These are phyloP conservation scores for Thymus mandschuricus DNA, from an alignment of 257 asterid species.

Conservation along the genomic window DNA sequence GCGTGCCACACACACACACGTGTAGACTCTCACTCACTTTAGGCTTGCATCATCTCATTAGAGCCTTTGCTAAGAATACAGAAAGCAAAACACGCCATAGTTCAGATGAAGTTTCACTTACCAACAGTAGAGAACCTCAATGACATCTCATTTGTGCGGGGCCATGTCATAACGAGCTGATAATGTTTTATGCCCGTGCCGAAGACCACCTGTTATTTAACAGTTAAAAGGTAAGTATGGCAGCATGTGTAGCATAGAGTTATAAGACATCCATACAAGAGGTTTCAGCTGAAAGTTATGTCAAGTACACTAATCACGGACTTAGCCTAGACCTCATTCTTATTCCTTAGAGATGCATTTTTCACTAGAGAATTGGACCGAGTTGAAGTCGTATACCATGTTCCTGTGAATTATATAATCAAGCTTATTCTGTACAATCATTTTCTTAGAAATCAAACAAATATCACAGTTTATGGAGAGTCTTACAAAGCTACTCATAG, in stretches of 20 bases:
- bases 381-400: background rate
- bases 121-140: background rate
- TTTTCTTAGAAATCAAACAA: background rate
- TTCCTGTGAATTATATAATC: background rate
- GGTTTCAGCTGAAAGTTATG: conserved; percentile 5
- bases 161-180: conserved; percentile 36
- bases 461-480: background rate
- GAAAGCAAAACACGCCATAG: background rate
- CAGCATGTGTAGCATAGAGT: background rate
- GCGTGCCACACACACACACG: too few species aligned
- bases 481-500: background rate
- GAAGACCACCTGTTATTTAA: conserved; percentile 54
- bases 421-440: background rate
- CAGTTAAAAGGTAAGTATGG: background rate
- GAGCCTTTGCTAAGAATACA: background rate
- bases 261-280: background rate
- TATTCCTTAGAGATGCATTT: background rate
- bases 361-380: background rate
- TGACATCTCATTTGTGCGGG: conserved; percentile 36
- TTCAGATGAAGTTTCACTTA: background rate
- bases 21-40: too few species aligned
- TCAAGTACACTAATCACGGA: background rate
- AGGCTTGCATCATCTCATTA: background rate
- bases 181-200: conserved; percentile 43
- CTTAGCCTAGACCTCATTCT: background rate